Evolutionary conservation across 805 yeast genomes (phyloP).

Genomic region (Yamadazyma olivae): DNA sequence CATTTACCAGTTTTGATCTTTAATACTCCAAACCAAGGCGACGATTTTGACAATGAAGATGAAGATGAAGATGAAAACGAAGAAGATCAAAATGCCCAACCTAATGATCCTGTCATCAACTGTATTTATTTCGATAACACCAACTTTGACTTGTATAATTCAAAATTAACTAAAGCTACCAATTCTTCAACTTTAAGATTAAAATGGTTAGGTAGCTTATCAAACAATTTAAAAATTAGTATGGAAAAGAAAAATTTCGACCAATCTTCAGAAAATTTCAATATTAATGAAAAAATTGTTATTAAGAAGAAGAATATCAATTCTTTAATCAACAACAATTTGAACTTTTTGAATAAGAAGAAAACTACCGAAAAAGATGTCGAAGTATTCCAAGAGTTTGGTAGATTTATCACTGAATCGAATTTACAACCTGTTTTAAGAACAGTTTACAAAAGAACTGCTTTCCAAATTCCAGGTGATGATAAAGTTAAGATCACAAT

Average conservation of each 20-base stretch:
- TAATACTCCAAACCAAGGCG: conserved; percentile 31
- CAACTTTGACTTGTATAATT: conserved; percentile 80
- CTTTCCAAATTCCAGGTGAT: conserved; percentile 98
- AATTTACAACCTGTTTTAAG: conserved; percentile 83
- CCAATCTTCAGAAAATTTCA: conserved; percentile 48
- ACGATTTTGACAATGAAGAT: conserved; percentile 46
- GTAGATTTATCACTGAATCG: conserved; percentile 57
- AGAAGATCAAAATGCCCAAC: conserved; percentile 25
- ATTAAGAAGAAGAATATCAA: conserved; percentile 82
- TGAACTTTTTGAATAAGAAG: conserved; percentile 49
- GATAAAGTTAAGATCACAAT: conserved; percentile 86
- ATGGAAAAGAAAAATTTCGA: conserved; percentile 79
- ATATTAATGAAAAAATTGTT: conserved; percentile 59
- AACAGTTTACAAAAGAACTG: conserved; percentile 85
- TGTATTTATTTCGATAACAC: conserved; percentile 85
- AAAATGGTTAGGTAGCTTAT: conserved; percentile 86
- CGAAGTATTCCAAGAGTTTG: conserved; percentile 49
- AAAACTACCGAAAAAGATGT: conserved; percentile 54
- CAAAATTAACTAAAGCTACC: conserved; percentile 68
- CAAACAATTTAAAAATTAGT: conserved; percentile 71
- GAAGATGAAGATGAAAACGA: conserved; percentile 52
- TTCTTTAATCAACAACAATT: conserved; percentile 60
- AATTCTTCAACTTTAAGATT: conserved; percentile 76
- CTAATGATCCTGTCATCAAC: conserved; percentile 67
- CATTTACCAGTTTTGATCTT: conserved; percentile 91